phyloP scores from a whole-genome alignment of 2,329 filamentous ascomycete species.

The Trichoderma afroharzianum region DNA sequence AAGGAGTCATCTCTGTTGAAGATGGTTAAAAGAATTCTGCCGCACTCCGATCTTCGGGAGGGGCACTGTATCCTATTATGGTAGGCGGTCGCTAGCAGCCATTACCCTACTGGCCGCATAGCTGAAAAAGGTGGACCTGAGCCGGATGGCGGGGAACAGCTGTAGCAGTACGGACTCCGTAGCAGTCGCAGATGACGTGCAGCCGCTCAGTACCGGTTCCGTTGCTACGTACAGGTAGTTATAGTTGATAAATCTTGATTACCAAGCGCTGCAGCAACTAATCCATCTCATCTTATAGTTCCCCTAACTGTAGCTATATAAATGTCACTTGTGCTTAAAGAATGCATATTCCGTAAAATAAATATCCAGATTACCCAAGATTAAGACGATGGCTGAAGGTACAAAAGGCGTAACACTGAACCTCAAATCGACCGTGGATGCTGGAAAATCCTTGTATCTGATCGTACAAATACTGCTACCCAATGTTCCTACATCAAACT shows the following conservation, averaged over 20 bases:
- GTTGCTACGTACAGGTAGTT: background rate
- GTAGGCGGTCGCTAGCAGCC: background rate
- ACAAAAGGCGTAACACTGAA: too few species aligned
- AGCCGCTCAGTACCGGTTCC: background rate
- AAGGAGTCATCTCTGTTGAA: background rate
- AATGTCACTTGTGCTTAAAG: too few species aligned
- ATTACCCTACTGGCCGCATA: background rate
- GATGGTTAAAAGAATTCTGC: background rate
- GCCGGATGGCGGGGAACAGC: background rate
- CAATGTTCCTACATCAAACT: background rate
- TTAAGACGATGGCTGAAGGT: too few species aligned
- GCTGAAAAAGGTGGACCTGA: background rate
- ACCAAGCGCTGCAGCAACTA: background rate
- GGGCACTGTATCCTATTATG: background rate
- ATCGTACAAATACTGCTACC: background rate
- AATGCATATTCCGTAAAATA: too few species aligned
- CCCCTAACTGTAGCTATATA: too few species aligned
- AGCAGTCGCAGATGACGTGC: background rate
- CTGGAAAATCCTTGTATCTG: too few species aligned
- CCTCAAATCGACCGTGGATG: too few species aligned
- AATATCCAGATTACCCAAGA: too few species aligned
- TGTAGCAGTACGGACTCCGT: background rate
- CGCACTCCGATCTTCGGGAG: conserved; percentile 5
- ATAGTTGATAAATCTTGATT: background rate
- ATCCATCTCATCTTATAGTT: too few species aligned